Percentiles rank a stretch among this genome's conserved stretches.
Conservation (phyloP, 1,139 yeast genomes). For the Yamadazyma sp. region DNA sequence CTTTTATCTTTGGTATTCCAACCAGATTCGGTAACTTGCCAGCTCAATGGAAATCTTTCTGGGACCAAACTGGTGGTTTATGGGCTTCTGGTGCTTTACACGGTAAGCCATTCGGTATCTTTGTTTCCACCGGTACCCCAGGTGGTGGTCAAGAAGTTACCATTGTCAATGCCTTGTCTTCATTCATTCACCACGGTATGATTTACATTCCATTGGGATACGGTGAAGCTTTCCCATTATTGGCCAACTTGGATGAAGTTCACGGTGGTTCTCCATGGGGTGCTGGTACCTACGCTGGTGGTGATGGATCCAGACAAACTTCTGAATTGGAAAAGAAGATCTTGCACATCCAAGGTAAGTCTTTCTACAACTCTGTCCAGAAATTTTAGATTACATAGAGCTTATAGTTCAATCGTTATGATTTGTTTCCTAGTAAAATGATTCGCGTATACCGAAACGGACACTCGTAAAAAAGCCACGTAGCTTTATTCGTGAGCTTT, state of each 20-base stretch:
- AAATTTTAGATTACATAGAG: conserved; percentile 18
- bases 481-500: no score
- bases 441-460: no score
- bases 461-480: no score
- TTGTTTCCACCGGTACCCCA: conserved; percentile 45
- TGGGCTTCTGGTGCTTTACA: conserved; percentile 51
- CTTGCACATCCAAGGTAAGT: conserved; percentile 43
- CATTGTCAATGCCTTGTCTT: conserved; percentile 32
- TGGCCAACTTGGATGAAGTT: conserved; percentile 35
- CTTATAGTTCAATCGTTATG: no score
- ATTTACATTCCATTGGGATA: conserved; percentile 51
- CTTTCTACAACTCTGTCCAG: conserved; percentile 36
- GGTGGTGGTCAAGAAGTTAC: conserved; percentile 53
- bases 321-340: conserved; percentile 37
- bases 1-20: conserved; percentile 50
- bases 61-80: conserved; percentile 48
- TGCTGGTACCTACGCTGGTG: conserved; percentile 49
- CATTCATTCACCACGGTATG: conserved; percentile 52
- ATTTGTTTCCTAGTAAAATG: no score
- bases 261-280: conserved; percentile 55
- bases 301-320: conserved; percentile 50
- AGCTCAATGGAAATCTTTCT: conserved; percentile 45
- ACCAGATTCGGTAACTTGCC: conserved; percentile 51
- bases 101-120: conserved; percentile 50
- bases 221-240: conserved; percentile 32